Conservation (phyloP, 768 basidiomycete species). For the Cyclocybe cylindracea region DNA sequence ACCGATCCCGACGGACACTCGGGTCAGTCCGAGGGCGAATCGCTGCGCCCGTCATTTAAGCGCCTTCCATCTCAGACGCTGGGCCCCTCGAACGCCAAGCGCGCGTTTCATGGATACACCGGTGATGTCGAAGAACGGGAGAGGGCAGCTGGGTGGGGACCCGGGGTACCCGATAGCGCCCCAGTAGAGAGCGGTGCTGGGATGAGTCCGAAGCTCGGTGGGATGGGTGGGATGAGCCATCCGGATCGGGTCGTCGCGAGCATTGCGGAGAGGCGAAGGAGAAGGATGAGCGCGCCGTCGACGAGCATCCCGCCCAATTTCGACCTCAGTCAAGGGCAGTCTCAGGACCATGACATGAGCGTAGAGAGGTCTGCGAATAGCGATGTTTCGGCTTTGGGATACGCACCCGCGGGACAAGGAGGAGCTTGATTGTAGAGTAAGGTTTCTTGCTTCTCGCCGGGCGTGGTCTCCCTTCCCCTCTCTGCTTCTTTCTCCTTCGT, state of each 20-base stretch:
- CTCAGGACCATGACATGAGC: neutral
- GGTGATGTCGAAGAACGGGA: slow-evolving; percentile 23
- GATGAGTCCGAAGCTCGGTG: neutral
- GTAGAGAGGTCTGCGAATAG: neutral
- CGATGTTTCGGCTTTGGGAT: neutral
- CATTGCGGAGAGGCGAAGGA: slow-evolving; percentile 27
- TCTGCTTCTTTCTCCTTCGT: no score
- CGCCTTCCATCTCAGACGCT: slow-evolving; percentile 72
- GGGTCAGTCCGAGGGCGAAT: slow-evolving; percentile 5
- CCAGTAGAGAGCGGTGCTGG: neutral
- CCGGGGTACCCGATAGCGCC: neutral
- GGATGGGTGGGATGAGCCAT: slow-evolving; percentile 12
- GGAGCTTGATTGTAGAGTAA: neutral
- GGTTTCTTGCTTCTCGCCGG: neutral
- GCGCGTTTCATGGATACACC: slow-evolving; percentile 35
- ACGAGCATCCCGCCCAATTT: neutral
- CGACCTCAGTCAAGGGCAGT: no score
- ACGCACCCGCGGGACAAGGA: neutral
- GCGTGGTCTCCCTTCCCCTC: no score
- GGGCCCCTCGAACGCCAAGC: slow-evolving; percentile 58
- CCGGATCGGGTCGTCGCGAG: slow-evolving; percentile 23
- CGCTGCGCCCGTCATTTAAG: slow-evolving; percentile 67
- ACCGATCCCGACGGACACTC: slow-evolving; percentile 30
- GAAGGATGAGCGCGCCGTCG: slow-evolving; percentile 35
- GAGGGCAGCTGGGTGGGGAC: slow-evolving; percentile 18